These are phyloP conservation scores for Penicillium malachiteum DNA, from an alignment of 495 filamentous ascomycete genomes.

Conservation along the genomic window DNA sequence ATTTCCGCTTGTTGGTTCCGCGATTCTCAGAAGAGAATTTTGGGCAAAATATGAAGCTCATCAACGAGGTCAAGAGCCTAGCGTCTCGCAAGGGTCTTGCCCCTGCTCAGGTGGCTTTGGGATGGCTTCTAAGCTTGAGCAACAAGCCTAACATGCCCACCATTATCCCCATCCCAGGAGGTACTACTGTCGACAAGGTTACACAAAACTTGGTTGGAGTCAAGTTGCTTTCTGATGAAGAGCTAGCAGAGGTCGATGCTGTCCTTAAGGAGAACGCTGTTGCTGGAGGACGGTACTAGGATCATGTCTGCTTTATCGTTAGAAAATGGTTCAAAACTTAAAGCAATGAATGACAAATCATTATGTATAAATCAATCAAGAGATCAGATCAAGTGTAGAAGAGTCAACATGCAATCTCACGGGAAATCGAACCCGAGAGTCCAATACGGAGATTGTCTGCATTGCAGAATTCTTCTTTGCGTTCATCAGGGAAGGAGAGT, in stretches of 20 bases:
- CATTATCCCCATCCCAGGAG: conserved; percentile 84
- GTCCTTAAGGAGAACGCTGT: conserved; percentile 39
- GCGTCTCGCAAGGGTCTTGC: conserved; percentile 70
- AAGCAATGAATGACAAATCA: neutral
- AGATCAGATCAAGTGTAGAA: conserved; percentile 60
- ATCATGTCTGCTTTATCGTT: neutral
- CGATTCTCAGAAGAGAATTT: conserved; percentile 71
- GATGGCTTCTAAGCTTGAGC: conserved; percentile 62
- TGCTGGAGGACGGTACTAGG: conserved; percentile 39
- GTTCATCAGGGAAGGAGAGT: conserved; percentile 36
- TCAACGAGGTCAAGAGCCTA: conserved; percentile 61
- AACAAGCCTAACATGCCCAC: conserved; percentile 59
- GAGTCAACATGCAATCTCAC: conserved; percentile 52
- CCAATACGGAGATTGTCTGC: conserved; percentile 47
- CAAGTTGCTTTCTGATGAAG: conserved; percentile 34
- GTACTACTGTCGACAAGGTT: conserved; percentile 46
- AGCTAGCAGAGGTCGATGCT: conserved; percentile 47
- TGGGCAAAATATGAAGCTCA: conserved; percentile 69
- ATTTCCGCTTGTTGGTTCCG: conserved; percentile 54
- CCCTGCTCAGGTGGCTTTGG: conserved; percentile 73
- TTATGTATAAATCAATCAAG: conserved; percentile 1
- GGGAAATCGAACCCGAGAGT: conserved; percentile 11
- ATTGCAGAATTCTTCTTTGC: conserved; percentile 59
- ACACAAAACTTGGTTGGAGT: conserved; percentile 45
- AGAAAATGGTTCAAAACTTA: conserved; percentile 3